Conservation (phyloP, 2,329 filamentous ascomycete genomes). For the Claviceps sp. region DNA sequence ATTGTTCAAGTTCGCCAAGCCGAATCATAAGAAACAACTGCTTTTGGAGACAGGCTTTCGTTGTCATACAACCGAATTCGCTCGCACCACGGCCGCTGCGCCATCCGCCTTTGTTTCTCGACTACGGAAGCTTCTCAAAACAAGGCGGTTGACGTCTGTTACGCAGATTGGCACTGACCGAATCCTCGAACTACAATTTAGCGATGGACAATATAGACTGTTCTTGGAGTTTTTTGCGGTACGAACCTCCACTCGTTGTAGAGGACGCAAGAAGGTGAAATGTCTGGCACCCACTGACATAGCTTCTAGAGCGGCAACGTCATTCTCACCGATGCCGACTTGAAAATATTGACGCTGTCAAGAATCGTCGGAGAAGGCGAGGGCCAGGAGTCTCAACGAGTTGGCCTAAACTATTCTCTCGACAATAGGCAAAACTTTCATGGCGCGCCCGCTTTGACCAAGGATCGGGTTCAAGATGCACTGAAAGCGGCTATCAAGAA, state of each 20-base stretch:
- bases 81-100: constrained; percentile 68
- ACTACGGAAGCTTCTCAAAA: constrained; percentile 79
- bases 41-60: constrained; percentile 92
- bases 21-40: constrained; percentile 76
- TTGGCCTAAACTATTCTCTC: constrained; percentile 67
- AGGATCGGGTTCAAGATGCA: constrained; percentile 55
- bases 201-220: constrained; percentile 74
- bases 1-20: constrained; percentile 87
- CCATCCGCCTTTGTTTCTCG: constrained; percentile 78
- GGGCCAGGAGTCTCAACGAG: constrained; percentile 68
- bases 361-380: constrained; percentile 69
- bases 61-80: constrained; percentile 85
- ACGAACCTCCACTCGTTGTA: not conserved
- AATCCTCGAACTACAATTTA: constrained; percentile 85
- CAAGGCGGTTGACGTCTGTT: constrained; percentile 67
- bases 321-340: constrained; percentile 73
- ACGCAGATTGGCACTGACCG: constrained; percentile 84
- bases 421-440: constrained; percentile 73
- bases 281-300: not conserved
- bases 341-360: constrained; percentile 70
- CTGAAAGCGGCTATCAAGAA: constrained; percentile 53
- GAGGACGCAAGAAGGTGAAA: not conserved
- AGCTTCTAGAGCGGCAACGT: constrained; percentile 63
- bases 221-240: constrained; percentile 90
- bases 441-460: constrained; percentile 62